Evolutionary conservation across 331 rosid species (phyloP).

Genomic region (Malus hybrid): DNA sequence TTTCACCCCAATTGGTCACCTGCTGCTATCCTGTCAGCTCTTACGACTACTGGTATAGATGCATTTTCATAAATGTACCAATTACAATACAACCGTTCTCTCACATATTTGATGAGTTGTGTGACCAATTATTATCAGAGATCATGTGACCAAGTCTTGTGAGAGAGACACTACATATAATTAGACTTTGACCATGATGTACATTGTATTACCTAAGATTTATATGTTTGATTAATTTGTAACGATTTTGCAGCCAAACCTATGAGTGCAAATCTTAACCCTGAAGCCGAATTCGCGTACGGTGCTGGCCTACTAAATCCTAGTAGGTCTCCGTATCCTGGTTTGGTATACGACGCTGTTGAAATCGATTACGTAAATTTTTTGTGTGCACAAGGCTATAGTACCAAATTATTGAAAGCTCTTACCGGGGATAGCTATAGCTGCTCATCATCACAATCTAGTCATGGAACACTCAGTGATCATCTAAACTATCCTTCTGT

Average conservation of each 20-base stretch:
- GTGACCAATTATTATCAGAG: not conserved
- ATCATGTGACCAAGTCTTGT: too few species aligned
- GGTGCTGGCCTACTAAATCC: conserved; percentile 29
- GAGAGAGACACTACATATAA: too few species aligned
- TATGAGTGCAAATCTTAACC: not conserved
- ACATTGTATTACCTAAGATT: not conserved
- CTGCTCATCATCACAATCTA: not conserved
- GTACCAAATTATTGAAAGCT: not conserved
- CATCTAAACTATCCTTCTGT: conserved; percentile 12
- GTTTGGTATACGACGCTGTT: conserved; percentile 14
- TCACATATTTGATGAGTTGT: not conserved
- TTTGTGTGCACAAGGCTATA: conserved; percentile 25
- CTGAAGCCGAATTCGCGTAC: conserved; percentile 26
- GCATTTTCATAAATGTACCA: not conserved
- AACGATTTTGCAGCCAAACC: not conserved
- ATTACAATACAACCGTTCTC: too few species aligned
- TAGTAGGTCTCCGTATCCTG: conserved; percentile 6
- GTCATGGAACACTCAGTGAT: not conserved
- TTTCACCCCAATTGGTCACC: conserved; percentile 29
- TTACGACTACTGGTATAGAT: conserved; percentile 9
- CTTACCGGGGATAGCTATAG: conserved; percentile 1
- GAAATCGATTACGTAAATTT: conserved; percentile 2
- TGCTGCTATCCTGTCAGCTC: conserved; percentile 22
- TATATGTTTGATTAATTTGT: not conserved
- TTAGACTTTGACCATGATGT: not conserved